These are phyloP conservation scores for Coemansia sp. DNA, from an alignment of 192 early-diverging fungal species.

Conservation along the genomic window DNA sequence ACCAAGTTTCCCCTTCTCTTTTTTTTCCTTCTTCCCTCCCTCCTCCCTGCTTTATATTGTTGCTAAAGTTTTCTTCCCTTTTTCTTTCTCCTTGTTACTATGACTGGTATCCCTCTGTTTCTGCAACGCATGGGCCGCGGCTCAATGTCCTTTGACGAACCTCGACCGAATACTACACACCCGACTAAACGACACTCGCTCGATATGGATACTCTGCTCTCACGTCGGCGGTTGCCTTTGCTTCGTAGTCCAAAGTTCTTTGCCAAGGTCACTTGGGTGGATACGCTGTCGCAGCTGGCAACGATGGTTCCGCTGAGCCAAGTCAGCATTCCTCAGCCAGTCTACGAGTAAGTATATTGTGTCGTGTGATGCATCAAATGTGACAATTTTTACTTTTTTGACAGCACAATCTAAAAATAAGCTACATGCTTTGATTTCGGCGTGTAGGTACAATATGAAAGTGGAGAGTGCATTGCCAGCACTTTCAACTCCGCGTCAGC, in stretches of 20 bases:
- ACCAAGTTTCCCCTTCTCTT: background rate
- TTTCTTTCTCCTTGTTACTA: background rate
- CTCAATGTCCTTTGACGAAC: conserved; percentile 28
- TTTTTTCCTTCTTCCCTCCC: background rate
- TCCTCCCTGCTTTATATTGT: background rate
- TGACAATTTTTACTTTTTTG: background rate
- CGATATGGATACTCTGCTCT: background rate
- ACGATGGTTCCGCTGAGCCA: conserved; percentile 66
- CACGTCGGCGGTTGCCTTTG: background rate
- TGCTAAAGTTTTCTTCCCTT: background rate
- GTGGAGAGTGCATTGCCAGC: background rate
- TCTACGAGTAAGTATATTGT: conserved; percentile 32
- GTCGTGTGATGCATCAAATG: background rate
- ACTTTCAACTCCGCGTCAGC: conserved; percentile 9
- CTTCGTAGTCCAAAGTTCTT: conserved; percentile 83
- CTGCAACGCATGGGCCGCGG: conserved; percentile 31
- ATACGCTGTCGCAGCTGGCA: conserved; percentile 68
- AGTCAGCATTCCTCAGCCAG: conserved; percentile 65
- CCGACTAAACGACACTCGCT: conserved; percentile 15
- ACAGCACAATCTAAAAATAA: conserved; percentile 10
- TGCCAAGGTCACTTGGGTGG: conserved; percentile 78
- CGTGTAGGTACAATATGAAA: conserved; percentile 29
- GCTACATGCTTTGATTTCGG: background rate
- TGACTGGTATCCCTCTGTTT: conserved; percentile 22
- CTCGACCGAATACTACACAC: background rate